phyloP scores from a whole-genome alignment of 352 stramenopile species.

The Blastocystis sp. region DNA sequence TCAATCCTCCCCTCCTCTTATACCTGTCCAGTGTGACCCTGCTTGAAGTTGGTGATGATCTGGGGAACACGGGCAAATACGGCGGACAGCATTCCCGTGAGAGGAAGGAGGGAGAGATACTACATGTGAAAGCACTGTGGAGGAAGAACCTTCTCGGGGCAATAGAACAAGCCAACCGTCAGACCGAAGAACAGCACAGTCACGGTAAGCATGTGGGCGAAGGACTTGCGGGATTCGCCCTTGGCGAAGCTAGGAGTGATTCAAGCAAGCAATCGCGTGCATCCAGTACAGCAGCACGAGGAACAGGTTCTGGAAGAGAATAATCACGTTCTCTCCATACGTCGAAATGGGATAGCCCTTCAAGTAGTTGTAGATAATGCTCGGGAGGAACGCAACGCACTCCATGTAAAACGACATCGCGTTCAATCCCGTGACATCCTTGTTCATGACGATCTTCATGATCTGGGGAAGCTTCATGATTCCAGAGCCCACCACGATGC shows the following conservation, averaged over 20 bases:
- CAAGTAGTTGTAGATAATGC: slow-evolving; percentile 84
- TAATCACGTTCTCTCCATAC: slow-evolving; percentile 85
- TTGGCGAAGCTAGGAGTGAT: slow-evolving; percentile 34
- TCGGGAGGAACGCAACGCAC: slow-evolving; percentile 82
- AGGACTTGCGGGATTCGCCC: slow-evolving; percentile 2
- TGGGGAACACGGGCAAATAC: slow-evolving; percentile 66
- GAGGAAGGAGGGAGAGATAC: slow-evolving; percentile 57
- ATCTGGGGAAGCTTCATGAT: slow-evolving; percentile 88
- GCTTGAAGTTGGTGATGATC: slow-evolving; percentile 82
- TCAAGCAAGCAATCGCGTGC: slow-evolving; percentile 77
- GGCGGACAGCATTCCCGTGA: slow-evolving; percentile 57
- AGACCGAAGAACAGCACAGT: slow-evolving; percentile 79
- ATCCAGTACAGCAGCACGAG: slow-evolving; percentile 84
- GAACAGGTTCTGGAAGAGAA: slow-evolving; percentile 84
- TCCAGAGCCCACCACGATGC: slow-evolving; percentile 84
- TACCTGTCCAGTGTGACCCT: slow-evolving; percentile 84
- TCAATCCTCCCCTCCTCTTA: not conserved
- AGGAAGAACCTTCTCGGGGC: slow-evolving; percentile 12
- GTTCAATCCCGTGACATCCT: slow-evolving; percentile 84
- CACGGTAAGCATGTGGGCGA: slow-evolving; percentile 75
- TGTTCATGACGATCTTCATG: slow-evolving; percentile 84
- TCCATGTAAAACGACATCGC: slow-evolving; percentile 87
- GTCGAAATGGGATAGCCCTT: slow-evolving; percentile 84
- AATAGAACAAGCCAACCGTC: slow-evolving; percentile 79
- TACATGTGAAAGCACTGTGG: not conserved